phyloP scores from a whole-genome alignment of 768 basidiomycete species.

The Pleurotus ostreatus region DNA sequence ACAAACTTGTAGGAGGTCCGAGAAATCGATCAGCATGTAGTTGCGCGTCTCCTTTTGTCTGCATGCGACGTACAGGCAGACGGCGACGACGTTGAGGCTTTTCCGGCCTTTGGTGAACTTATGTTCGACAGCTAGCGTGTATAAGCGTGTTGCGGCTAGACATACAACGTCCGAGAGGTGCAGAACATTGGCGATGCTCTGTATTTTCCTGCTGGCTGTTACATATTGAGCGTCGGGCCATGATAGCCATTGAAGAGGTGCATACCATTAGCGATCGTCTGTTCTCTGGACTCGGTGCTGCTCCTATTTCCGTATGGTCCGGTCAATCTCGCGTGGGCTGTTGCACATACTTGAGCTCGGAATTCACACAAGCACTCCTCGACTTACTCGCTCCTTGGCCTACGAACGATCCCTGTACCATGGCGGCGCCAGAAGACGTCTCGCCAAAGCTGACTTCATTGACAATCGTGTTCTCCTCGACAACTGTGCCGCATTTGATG shows the following conservation, averaged over 20 bases:
- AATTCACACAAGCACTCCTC: no score
- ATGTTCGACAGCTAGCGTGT: constrained; percentile 90
- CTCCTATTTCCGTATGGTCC: constrained; percentile 81
- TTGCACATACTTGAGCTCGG: no score
- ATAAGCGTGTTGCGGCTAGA: constrained; percentile 79
- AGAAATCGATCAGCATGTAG: constrained; percentile 99
- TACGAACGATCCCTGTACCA: constrained; percentile 93
- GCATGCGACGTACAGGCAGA: constrained; percentile 93
- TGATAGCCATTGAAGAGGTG: constrained; percentile 9
- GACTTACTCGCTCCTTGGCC: constrained; percentile 88
- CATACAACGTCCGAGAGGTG: constrained; percentile 77
- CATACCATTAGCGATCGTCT: constrained; percentile 87
- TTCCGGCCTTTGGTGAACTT: constrained; percentile 93
- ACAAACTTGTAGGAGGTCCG: constrained; percentile 88
- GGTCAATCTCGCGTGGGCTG: constrained; percentile 79
- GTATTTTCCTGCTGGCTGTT: constrained; percentile 78
- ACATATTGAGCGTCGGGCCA: no score
- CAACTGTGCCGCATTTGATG: constrained; percentile 80
- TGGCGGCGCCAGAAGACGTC: constrained; percentile 84
- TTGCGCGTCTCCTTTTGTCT: constrained; percentile 85
- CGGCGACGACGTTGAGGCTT: constrained; percentile 90
- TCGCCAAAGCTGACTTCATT: constrained; percentile 96
- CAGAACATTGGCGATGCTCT: constrained; percentile 74
- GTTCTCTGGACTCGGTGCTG: constrained; percentile 79
- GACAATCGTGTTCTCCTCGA: constrained; percentile 92